phyloP scores from a whole-genome alignment of 441 rosid species.

The Gossypium gossypioides region DNA sequence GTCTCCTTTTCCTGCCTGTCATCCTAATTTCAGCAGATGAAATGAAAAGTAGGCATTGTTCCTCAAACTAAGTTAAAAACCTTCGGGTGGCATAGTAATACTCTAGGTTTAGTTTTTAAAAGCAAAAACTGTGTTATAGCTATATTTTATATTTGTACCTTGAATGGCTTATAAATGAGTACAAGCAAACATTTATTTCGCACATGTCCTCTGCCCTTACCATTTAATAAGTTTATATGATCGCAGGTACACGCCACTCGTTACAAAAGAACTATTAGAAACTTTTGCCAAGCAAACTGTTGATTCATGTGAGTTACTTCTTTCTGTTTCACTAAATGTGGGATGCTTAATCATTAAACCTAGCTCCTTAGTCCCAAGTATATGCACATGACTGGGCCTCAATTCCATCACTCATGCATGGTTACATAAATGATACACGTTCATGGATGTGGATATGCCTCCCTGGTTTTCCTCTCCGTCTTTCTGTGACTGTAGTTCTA shows the following conservation, averaged over 20 bases:
- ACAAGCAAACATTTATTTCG: not conserved
- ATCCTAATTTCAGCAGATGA: not conserved
- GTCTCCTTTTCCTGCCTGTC: not conserved
- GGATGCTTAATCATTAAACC: not conserved
- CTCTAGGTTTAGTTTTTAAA: not conserved
- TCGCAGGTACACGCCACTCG: slow-evolving; percentile 66
- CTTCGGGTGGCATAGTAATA: not conserved
- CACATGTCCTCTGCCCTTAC: not conserved
- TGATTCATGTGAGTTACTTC: slow-evolving; percentile 60
- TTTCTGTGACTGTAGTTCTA: not conserved
- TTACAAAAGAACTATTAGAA: slow-evolving; percentile 72
- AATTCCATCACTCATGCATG: not conserved
- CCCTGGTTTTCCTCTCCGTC: not conserved
- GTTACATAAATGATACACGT: not conserved
- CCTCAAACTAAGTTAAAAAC: not conserved
- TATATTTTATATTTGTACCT: not conserved
- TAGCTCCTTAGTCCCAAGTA: not conserved
- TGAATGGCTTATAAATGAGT: not conserved
- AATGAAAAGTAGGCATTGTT: not conserved
- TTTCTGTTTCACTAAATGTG: not conserved
- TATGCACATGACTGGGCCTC: not conserved
- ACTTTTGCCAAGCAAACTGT: slow-evolving; percentile 53
- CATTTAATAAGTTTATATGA: slow-evolving; percentile 11
- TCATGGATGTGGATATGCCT: not conserved
- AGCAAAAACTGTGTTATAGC: not conserved